Evolutionary conservation across 441 rosid species (phyloP).

Genomic region (Hypseocharis bilobata): DNA sequence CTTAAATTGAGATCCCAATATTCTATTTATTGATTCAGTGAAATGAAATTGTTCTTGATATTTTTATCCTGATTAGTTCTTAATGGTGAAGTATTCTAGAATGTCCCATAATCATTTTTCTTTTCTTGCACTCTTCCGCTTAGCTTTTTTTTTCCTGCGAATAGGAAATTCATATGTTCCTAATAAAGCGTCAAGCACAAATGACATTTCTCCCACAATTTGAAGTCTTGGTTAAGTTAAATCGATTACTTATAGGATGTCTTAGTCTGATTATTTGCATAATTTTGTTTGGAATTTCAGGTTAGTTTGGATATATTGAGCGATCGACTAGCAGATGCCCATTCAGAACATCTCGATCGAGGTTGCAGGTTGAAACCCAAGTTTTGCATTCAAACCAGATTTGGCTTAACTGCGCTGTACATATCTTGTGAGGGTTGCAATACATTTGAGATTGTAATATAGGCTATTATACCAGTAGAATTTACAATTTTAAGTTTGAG

Average conservation of each 20-base stretch:
- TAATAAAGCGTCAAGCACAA: background rate
- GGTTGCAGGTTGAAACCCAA: slow-evolving; percentile 67
- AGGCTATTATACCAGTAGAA: slow-evolving; percentile 16
- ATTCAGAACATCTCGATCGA: slow-evolving; percentile 53
- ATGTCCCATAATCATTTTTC: too few relatives aligned
- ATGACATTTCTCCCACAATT: background rate
- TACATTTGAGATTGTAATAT: slow-evolving; percentile 56
- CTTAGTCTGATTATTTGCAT: background rate
- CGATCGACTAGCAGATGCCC: slow-evolving; percentile 53
- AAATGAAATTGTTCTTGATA: too few relatives aligned
- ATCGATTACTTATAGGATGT: background rate
- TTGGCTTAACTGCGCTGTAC: slow-evolving; percentile 66
- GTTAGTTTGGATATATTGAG: slow-evolving; percentile 44
- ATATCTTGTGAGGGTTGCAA: slow-evolving; percentile 55
- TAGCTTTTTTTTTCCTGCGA: too few relatives aligned
- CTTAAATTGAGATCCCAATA: too few relatives aligned
- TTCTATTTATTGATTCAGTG: too few relatives aligned
- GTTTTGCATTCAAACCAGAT: slow-evolving; percentile 40
- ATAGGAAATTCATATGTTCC: too few relatives aligned
- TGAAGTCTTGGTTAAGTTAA: background rate
- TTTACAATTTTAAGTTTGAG: too few relatives aligned
- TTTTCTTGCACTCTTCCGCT: background rate
- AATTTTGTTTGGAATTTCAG: slow-evolving; percentile 29
- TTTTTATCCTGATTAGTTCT: too few relatives aligned
- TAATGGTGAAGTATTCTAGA: too few relatives aligned